Percentiles rank a stretch among this genome's conserved stretches.
Evolutionary conservation across 371 early-diverging fungal species (phyloP).

Genomic region (Choanephora cucurbitarum): DNA sequence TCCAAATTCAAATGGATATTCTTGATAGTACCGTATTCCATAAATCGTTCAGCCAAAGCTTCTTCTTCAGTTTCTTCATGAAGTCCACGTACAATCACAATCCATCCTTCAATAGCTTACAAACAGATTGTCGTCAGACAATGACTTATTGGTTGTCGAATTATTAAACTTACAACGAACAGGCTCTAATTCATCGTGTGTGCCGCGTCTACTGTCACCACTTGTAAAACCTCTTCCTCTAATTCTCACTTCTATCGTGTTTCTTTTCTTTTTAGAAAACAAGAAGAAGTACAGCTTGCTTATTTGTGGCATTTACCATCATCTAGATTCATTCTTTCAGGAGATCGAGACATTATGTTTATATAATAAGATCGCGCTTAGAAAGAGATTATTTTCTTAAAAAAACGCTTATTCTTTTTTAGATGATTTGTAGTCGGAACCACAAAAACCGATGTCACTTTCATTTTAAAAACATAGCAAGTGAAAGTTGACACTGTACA

Average conservation of each 20-base stretch:
- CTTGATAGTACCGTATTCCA: constrained; percentile 88
- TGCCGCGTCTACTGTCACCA: constrained; percentile 15
- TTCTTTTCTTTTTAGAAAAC: too few species aligned
- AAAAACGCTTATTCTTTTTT: too few species aligned
- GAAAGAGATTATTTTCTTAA: too few species aligned
- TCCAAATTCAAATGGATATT: constrained; percentile 92
- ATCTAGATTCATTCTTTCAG: constrained; percentile 62
- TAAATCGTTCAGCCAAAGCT: constrained; percentile 82
- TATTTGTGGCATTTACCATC: constrained; percentile 60
- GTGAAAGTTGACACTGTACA: constrained; percentile 21
- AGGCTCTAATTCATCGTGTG: constrained; percentile 43
- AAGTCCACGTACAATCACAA: constrained; percentile 85
- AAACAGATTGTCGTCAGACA: neutral
- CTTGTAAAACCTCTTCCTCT: constrained; percentile 15
- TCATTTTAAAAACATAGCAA: neutral
- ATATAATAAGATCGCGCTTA: neutral
- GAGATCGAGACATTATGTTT: constrained; percentile 23
- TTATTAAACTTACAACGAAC: constrained; percentile 58
- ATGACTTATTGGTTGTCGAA: neutral
- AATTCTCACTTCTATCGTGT: constrained; percentile 14
- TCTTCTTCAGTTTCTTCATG: constrained; percentile 97
- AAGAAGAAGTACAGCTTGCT: too few species aligned
- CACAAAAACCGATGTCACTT: too few species aligned
- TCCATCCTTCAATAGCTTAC: constrained; percentile 93
- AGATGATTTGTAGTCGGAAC: too few species aligned